A percentile compares a stretch with the other conserved stretches of the same genome.
Conservation (phyloP, 139 green algal species). For the Astrephomene gubernaculifera region DNA sequence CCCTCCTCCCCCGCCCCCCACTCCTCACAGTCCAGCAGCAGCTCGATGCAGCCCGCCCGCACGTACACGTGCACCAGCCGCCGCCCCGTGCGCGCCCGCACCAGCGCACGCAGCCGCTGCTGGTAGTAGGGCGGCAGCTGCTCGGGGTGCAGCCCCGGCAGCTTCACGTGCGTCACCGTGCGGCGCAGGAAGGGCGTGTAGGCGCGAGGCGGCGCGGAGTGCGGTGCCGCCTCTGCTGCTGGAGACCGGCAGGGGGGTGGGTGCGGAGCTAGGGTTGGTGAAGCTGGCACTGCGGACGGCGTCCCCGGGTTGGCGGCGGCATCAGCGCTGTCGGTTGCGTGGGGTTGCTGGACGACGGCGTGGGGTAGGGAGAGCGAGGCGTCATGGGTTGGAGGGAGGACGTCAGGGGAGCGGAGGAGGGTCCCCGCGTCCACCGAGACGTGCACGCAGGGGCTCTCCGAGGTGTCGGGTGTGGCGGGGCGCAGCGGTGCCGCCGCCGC, state of each 20-base stretch:
- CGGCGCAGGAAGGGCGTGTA: conserved; percentile 18
- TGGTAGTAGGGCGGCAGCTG: conserved; percentile 4
- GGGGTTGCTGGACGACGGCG: too few species aligned
- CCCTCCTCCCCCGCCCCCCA: neutral
- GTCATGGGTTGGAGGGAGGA: too few species aligned
- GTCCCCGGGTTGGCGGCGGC: too few species aligned
- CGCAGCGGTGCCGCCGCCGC: too few species aligned
- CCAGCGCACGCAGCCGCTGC: conserved; percentile 8
- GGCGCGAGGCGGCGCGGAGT: neutral
- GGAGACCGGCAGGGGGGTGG: too few species aligned
- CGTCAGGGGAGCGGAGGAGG: too few species aligned
- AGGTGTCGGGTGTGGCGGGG: neutral
- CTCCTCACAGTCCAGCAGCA: conserved; percentile 13
- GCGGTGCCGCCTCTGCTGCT: too few species aligned
- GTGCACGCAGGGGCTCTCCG: neutral
- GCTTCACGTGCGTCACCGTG: conserved; percentile 19
- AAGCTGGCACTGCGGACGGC: too few species aligned
- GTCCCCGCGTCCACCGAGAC: too few species aligned
- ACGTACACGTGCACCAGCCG: conserved; percentile 10
- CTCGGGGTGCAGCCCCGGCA: conserved; percentile 3
- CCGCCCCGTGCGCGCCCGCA: neutral
- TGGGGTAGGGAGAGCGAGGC: too few species aligned
- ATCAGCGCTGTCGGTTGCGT: too few species aligned
- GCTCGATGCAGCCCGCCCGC: conserved; percentile 18
- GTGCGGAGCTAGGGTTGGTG: too few species aligned